Conservation (phyloP, 2,329 filamentous ascomycete species). For the Graphilbum sp. region DNA sequence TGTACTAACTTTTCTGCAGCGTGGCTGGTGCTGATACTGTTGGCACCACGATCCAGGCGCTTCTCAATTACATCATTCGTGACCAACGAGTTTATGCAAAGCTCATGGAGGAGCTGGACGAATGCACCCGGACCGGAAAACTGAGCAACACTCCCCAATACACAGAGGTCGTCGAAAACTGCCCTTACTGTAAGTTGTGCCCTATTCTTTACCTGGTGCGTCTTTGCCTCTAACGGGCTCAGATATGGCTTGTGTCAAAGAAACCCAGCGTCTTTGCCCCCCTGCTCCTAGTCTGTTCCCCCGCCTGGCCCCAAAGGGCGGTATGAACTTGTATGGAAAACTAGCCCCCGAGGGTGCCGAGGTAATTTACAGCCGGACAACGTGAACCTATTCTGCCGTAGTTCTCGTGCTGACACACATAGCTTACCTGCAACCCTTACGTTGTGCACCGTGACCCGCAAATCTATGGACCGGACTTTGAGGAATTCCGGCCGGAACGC, state of each 20-base stretch:
- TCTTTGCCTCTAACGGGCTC: background rate
- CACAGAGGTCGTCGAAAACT: constrained; percentile 15
- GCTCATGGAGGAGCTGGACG: constrained; percentile 27
- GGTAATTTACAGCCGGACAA: constrained; percentile 40
- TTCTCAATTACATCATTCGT: constrained; percentile 29
- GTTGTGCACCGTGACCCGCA: constrained; percentile 38
- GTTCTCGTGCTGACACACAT: no score
- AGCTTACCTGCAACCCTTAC: constrained; percentile 20
- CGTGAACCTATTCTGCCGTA: no score
- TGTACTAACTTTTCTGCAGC: no score
- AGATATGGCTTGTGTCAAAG: constrained; percentile 22
- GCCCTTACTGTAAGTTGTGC: constrained; percentile 15
- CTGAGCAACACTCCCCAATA: constrained; percentile 16
- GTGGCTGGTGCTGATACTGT: constrained; percentile 39
- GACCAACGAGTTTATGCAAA: constrained; percentile 24
- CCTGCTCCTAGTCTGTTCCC: constrained; percentile 12
- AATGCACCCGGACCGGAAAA: constrained; percentile 6
- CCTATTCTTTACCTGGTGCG: background rate
- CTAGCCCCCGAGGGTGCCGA: constrained; percentile 36
- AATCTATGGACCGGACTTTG: constrained; percentile 39
- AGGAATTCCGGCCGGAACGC: constrained; percentile 40
- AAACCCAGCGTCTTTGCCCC: constrained; percentile 20
- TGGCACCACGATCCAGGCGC: constrained; percentile 29
- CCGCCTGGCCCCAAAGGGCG: constrained; percentile 5
- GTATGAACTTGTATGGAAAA: constrained; percentile 9